Percentiles rank a stretch among this genome's conserved stretches.
Conservation (phyloP, 2,329 filamentous ascomycete species). For the Penicillium thymicola region DNA sequence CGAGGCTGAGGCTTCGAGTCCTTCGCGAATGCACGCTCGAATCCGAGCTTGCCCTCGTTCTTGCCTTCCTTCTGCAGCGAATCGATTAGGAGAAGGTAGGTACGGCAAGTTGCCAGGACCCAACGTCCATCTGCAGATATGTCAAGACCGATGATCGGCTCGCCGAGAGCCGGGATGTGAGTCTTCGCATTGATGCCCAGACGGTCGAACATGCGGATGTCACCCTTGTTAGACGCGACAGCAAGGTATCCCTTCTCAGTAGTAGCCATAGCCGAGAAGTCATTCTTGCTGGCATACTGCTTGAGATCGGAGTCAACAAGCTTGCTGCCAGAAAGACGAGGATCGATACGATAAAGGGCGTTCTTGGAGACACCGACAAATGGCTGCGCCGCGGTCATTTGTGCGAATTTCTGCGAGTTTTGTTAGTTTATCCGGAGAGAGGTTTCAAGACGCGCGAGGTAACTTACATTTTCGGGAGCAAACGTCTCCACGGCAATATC, state of each 20-base stretch:
- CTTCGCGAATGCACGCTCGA: constrained; percentile 88
- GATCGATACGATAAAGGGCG: constrained; percentile 89
- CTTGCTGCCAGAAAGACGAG: constrained; percentile 84
- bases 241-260: constrained; percentile 97
- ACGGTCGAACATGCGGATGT: constrained; percentile 93
- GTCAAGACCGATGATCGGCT: constrained; percentile 91
- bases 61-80: constrained; percentile 87
- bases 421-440: constrained; percentile 24
- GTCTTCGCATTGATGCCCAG: constrained; percentile 98
- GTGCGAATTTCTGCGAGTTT: constrained; percentile 72
- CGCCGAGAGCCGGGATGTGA: constrained; percentile 89
- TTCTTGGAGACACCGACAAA: constrained; percentile 93
- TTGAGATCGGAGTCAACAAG: constrained; percentile 90
- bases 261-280: constrained; percentile 90
- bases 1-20: constrained; percentile 91
- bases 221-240: constrained; percentile 95
- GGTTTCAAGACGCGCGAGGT: neutral
- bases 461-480: constrained; percentile 73
- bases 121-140: constrained; percentile 94
- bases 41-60: constrained; percentile 96
- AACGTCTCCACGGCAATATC: constrained; percentile 91
- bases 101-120: constrained; percentile 90
- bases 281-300: constrained; percentile 95
- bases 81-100: constrained; percentile 92
- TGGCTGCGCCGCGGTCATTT: constrained; percentile 93